phyloP scores from a whole-genome alignment of 768 basidiomycete species.

The Mycena epipterygia region DNA sequence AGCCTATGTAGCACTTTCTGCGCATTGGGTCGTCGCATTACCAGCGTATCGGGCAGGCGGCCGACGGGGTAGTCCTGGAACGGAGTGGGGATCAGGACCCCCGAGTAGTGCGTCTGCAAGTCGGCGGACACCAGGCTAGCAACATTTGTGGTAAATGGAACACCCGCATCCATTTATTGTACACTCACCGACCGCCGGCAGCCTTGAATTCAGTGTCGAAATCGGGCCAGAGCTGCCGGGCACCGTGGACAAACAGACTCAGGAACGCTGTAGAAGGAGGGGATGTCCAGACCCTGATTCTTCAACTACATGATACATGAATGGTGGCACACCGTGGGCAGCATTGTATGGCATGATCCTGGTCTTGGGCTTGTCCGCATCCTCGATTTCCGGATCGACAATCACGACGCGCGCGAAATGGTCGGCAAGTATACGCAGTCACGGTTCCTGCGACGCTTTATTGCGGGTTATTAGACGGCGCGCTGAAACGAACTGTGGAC shows the following conservation, averaged over 20 bases:
- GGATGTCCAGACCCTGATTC: too few species aligned
- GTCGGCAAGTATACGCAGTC: not conserved
- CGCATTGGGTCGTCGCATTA: conserved; percentile 33
- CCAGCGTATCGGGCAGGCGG: conserved; percentile 30
- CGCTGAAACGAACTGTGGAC: too few species aligned
- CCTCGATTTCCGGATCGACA: conserved; percentile 1
- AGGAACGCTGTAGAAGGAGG: too few species aligned
- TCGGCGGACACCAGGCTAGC: conserved; percentile 25
- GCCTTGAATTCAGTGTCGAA: too few species aligned
- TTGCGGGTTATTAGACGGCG: too few species aligned
- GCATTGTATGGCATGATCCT: conserved; percentile 13
- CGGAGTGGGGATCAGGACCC: conserved; percentile 26
- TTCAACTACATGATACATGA: not conserved
- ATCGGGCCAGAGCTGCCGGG: too few species aligned
- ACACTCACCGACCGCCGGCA: conserved; percentile 33
- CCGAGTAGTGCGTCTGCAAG: conserved; percentile 32
- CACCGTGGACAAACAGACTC: too few species aligned
- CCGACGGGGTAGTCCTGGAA: conserved; percentile 15
- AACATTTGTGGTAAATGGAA: not conserved
- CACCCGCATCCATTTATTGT: too few species aligned
- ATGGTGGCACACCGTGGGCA: not conserved
- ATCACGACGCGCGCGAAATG: conserved; percentile 3
- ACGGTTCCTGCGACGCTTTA: conserved; percentile 11
- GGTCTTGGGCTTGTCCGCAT: conserved; percentile 3
- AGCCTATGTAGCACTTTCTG: conserved; percentile 40